Base-by-base conservation (phyloP, 2,329 filamentous ascomycete genomes). In the Nothophoma quercina region DNA sequence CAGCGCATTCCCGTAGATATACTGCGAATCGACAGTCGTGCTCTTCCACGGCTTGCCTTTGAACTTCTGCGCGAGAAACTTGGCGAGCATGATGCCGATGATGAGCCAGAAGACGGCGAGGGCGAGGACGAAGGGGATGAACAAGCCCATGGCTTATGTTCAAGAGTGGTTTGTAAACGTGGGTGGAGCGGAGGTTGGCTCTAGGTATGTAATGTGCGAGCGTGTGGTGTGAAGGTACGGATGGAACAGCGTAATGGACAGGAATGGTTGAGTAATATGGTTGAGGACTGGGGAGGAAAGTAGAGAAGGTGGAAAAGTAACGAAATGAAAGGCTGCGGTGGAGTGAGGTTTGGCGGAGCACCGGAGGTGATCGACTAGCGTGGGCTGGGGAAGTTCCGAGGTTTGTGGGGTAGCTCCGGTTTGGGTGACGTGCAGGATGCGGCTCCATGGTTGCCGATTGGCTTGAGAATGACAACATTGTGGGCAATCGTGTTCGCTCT, bases 31-130 rank as follows among this genome's bases (percentile, higher is more conserved):
- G 13, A 53, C 39, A 1, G 21, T 15, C 2, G 26, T 25, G 4
- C n/a, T n/a, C 1, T 30, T 48, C 42, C 43, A 55, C 1, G 50
- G 36, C 10, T 36, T 47, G 5, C 55, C 53, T 12, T 57, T 57
- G 9, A 58, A 59, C 7, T 63, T 53, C 34, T 65, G 63, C 16
- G 64, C 63, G 5, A 65, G 51, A 52, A 58, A 65, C 13, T 33
- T 42, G 15, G 62, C 62, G 8, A 66, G 51, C 23, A 60, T 22
- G 10, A 63, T 12, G 9, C 63, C 63, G 13, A 65, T 48, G 21
- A 40, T 21, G 13, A 51, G 47, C 63, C 63, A 66, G 28, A 49
- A 52, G 10, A 45, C 7, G 18, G 63, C 63, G 26, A 65, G 28
- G 10, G 58, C 21, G n/a, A 66, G n/a, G 28, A 58, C 12, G 33